Evolutionary conservation across 495 filamentous ascomycete genomes (phyloP).

Genomic region (Xylaria cubensis): DNA sequence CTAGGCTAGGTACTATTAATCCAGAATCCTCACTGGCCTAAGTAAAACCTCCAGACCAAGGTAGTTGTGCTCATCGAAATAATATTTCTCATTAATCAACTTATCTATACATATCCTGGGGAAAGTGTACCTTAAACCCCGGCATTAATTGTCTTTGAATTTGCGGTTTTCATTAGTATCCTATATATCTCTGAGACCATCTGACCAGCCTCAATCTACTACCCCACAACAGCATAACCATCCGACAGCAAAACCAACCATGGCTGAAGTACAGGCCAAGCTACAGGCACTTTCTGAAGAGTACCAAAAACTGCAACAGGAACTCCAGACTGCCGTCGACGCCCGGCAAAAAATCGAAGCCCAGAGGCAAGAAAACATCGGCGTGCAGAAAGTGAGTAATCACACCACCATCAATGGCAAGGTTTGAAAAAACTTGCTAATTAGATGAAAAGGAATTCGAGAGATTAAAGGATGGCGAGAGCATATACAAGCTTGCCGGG

Average conservation of each 20-base stretch:
- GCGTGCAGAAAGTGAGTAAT: slow-evolving; percentile 74
- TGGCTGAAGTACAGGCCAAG: slow-evolving; percentile 60
- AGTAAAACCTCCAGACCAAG: not conserved
- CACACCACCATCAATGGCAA: not conserved
- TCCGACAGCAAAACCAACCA: slow-evolving; percentile 26
- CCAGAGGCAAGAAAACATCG: slow-evolving; percentile 89
- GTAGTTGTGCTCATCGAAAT: not conserved
- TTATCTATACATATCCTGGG: not conserved
- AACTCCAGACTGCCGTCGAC: slow-evolving; percentile 75
- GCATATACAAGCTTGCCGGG: slow-evolving; percentile 94
- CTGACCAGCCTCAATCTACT: not conserved
- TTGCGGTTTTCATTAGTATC: not conserved
- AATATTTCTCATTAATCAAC: not conserved
- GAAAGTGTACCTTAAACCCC: not conserved
- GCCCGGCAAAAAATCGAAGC: slow-evolving; percentile 94
- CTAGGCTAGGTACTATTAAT: slow-evolving; percentile 9
- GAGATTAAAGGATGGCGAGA: slow-evolving; percentile 75
- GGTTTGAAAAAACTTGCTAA: not conserved
- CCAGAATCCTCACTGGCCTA: too few relatives aligned
- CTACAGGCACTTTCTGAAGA: slow-evolving; percentile 86
- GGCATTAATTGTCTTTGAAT: not conserved
- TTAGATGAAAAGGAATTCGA: slow-evolving; percentile 69
- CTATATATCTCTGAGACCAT: not conserved
- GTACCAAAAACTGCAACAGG: slow-evolving; percentile 84
- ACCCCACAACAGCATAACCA: not conserved